Evolutionary conservation across 129 eudicot species (phyloP).

Genomic region (Flaveria sonorensis): DNA sequence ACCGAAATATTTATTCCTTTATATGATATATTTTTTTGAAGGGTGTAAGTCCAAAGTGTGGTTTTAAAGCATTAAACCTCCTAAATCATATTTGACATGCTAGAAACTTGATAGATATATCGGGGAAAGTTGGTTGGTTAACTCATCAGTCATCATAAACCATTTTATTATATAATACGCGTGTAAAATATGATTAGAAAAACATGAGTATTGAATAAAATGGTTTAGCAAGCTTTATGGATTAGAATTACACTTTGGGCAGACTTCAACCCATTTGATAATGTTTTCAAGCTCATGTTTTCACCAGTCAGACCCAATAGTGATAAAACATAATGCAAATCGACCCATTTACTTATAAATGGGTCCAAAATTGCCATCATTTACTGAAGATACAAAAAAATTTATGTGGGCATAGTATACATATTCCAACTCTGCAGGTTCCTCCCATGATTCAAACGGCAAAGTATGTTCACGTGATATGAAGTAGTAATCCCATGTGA

Average conservation of each 20-base stretch:
- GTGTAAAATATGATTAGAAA: constrained; percentile 4
- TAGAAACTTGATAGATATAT: background rate
- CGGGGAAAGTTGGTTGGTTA: background rate
- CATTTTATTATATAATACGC: background rate
- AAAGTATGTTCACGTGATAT: constrained; percentile 72
- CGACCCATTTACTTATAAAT: background rate
- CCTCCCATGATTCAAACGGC: constrained; percentile 85
- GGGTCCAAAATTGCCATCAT: constrained; percentile 3
- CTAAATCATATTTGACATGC: background rate
- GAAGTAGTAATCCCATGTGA: constrained; percentile 98
- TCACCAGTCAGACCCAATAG: background rate
- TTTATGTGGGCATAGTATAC: constrained; percentile 45
- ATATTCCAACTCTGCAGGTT: constrained; percentile 94
- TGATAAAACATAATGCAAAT: background rate
- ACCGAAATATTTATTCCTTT: background rate
- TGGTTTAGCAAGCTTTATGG: background rate
- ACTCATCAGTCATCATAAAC: background rate
- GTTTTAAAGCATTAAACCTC: background rate
- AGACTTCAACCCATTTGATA: no score
- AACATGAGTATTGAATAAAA: background rate
- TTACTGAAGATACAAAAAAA: constrained; percentile 11
- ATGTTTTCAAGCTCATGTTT: no score
- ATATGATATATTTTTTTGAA: background rate
- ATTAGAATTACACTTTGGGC: background rate
- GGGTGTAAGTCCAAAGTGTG: background rate